Evolutionary conservation across 768 basidiomycete genomes (phyloP), one percentile per base, ranked within the genome.

Genomic region (Mycena metata): DNA sequence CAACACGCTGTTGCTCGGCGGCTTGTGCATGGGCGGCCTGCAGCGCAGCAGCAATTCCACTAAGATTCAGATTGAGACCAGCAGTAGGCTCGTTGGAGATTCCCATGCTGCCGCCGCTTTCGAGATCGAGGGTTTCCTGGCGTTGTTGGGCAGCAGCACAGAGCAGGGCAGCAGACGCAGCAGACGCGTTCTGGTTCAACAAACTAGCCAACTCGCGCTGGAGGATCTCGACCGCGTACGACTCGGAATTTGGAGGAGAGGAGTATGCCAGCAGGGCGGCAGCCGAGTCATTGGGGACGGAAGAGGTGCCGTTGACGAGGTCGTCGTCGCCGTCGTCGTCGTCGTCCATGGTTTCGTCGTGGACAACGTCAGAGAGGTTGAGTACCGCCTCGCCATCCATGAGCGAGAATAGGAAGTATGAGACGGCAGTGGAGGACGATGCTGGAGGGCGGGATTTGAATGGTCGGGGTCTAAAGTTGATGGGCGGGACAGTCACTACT

Each of bases 341-440:
- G 73, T 91, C 87, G 76, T 85, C 88, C 24, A 92, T 85, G 35
- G 90, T 85, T 64, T 92, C 91, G 76, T 94, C 92, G 78, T 93
- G 91, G 50, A 94, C 91, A 79, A 94, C 93, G 80, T 94, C 93
- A 51, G 93, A 94, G 73, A 94, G 88, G 75, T 89, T 87, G 69
- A 94, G 86, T 70, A 88, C 87, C 76, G 90, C 88, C 76, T 90
- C 89, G 78, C 86, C 60, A 16, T 68, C 67, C 67, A 68, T 68
- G 50, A 47, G 15, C 30, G 30, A 35, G 55, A 35, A 51, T 35
- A 33, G 13, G 43, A 13, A 36, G 52, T 26, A 33, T 23, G 5
- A 10, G 49, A 41, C 19, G 39, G 16, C 21, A 23, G 47, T 49
- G 15, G 59, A 55, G 12, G 54, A 36, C 24, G 12, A 33, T 30